Percentiles rank a stretch among this genome's conserved stretches.
These are phyloP conservation scores for Omphalotus olearius DNA, from an alignment of 1,284 basidiomycete species.

Conservation along the genomic window DNA sequence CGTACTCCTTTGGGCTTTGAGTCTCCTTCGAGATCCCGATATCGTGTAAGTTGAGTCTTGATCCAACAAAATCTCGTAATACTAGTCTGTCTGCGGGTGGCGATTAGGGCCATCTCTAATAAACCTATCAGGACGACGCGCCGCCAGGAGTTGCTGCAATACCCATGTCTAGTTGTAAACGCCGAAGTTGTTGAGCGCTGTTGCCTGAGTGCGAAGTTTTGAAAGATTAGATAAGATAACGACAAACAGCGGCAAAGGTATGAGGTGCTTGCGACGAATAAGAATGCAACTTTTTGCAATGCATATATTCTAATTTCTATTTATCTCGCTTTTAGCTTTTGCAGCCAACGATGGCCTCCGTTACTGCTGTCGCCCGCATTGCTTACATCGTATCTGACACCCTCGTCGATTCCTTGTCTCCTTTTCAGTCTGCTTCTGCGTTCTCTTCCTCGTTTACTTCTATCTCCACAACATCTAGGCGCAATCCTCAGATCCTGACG, in stretches of 20 bases:
- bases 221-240: too few species aligned
- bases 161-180: slow-evolving; percentile 1
- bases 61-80: background rate
- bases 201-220: too few species aligned
- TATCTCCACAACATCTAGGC: slow-evolving; percentile 9
- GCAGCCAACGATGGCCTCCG: slow-evolving; percentile 26
- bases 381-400: slow-evolving; percentile 67
- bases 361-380: slow-evolving; percentile 55
- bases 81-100: background rate
- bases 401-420: slow-evolving; percentile 53
- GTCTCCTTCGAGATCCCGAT: background rate
- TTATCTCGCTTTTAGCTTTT: background rate
- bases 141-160: background rate
- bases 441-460: slow-evolving; percentile 23
- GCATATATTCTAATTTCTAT: background rate
- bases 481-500: slow-evolving; percentile 24
- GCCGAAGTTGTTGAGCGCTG: background rate
- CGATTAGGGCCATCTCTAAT: background rate
- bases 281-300: background rate
- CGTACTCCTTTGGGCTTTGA: background rate
- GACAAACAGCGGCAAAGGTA: slow-evolving; percentile 5
- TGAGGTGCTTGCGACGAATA: slow-evolving; percentile 9
- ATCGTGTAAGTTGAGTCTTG: background rate
- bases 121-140: background rate
- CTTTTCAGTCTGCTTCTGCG: slow-evolving; percentile 28